These are phyloP conservation scores for Saccharomycopsis hybrid DNA, from an alignment of 1,139 yeast species.

Conservation along the genomic window DNA sequence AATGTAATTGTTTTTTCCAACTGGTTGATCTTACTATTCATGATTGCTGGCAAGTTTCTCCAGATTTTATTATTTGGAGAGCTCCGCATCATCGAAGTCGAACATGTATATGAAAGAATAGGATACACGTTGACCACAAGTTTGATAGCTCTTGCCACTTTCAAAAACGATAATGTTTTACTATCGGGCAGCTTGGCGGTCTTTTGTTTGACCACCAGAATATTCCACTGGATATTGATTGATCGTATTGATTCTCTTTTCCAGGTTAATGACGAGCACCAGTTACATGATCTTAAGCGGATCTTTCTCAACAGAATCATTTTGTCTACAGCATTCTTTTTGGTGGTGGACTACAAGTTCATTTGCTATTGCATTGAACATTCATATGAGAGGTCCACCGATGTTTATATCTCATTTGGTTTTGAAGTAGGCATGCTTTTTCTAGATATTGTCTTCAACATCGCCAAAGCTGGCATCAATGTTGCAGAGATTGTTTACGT, in stretches of 20 bases:
- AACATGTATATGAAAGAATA: conserved; percentile 64
- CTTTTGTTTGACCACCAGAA: conserved; percentile 50
- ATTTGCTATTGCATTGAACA: conserved; percentile 55
- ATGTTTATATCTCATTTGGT: conserved; percentile 57
- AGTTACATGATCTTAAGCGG: conserved; percentile 29
- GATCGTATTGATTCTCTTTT: conserved; percentile 56
- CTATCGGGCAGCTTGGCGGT: conserved; percentile 33
- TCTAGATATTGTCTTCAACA: conserved; percentile 45
- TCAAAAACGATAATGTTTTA: conserved; percentile 50
- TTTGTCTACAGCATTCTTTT: conserved; percentile 37
- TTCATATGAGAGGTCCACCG: conserved; percentile 39
- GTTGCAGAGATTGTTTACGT: conserved; percentile 48
- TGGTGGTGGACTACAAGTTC: conserved; percentile 44
- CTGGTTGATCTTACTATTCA: conserved; percentile 36
- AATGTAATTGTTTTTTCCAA: conserved; percentile 32
- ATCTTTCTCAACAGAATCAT: conserved; percentile 33
- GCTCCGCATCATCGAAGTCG: conserved; percentile 66
- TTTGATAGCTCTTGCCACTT: conserved; percentile 57
- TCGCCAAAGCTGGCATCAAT: conserved; percentile 47
- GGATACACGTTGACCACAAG: conserved; percentile 63
- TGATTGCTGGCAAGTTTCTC: conserved; percentile 38
- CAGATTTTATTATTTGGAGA: conserved; percentile 65
- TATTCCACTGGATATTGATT: conserved; percentile 66
- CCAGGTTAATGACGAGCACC: conserved; percentile 32
- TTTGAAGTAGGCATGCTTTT: conserved; percentile 68